Evolutionary conservation across 495 filamentous ascomycete species (phyloP).

Genomic region (Copromyces sp.): DNA sequence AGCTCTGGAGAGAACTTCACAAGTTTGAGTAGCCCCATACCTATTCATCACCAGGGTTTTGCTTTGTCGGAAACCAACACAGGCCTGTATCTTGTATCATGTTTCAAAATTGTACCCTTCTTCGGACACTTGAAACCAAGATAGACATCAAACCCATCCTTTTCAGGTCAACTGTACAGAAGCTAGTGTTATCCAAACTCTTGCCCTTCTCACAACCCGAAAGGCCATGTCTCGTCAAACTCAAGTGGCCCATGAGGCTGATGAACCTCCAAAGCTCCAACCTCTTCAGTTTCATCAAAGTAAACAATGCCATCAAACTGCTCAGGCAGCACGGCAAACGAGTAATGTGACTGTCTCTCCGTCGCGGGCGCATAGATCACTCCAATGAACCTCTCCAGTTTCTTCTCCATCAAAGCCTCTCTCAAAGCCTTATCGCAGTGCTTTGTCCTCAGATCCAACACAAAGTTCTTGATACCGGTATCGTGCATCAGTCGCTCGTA

Average conservation of each 20-base stretch:
- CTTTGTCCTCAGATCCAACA: slow-evolving; percentile 38
- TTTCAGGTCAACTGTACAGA: not conserved
- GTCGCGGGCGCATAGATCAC: slow-evolving; percentile 51
- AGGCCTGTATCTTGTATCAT: not conserved
- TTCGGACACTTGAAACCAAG: not conserved
- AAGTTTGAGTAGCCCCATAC: too few relatives aligned
- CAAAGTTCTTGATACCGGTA: slow-evolving; percentile 31
- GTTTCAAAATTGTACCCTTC: not conserved
- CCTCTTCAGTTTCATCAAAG: slow-evolving; percentile 45
- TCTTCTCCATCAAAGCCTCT: slow-evolving; percentile 28
- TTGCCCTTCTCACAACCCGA: slow-evolving; percentile 31
- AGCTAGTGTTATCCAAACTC: not conserved
- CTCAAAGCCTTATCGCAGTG: slow-evolving; percentile 27
- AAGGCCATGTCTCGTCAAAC: slow-evolving; percentile 47
- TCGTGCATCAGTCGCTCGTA: slow-evolving; percentile 28
- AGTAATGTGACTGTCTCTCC: slow-evolving; percentile 46
- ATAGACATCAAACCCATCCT: not conserved
- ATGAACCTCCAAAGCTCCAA: slow-evolving; percentile 39
- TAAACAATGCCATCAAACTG: slow-evolving; percentile 50
- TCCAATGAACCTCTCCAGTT: slow-evolving; percentile 47
- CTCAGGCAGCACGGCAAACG: slow-evolving; percentile 39
- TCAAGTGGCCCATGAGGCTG: slow-evolving; percentile 39
- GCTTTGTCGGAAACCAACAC: not conserved
- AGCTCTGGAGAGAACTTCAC: not conserved
- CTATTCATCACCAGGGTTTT: not conserved